Percentiles rank a stretch among this genome's conserved stretches.
phyloP scores from a whole-genome alignment of 106 monocot species.

The Platanthera guangdongensis region DNA sequence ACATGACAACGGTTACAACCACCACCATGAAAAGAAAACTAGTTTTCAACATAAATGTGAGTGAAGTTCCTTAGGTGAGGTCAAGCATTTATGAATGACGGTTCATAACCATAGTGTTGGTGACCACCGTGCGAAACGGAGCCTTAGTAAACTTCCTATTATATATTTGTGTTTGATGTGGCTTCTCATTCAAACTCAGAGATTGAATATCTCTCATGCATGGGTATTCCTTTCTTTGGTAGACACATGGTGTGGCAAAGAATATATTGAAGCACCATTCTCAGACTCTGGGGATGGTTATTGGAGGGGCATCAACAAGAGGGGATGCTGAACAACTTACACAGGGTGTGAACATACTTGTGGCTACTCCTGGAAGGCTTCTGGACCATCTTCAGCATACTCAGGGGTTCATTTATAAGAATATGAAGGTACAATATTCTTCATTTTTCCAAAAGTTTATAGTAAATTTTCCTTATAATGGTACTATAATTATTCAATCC shows the following conservation, averaged over 20 bases:
- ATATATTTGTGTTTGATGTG: neutral
- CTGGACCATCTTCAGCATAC: constrained; percentile 86
- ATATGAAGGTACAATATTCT: constrained; percentile 42
- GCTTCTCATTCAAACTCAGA: neutral
- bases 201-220: neutral
- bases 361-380: constrained; percentile 89
- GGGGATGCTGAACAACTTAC: constrained; percentile 75
- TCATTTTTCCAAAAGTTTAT: neutral
- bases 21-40: too few relatives aligned
- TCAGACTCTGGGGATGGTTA: constrained; percentile 76
- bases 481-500: neutral
- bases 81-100: too few relatives aligned
- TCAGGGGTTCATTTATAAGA: constrained; percentile 75
- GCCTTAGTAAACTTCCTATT: neutral
- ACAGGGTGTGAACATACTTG: constrained; percentile 73
- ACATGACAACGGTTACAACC: too few relatives aligned
- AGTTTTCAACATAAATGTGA: too few relatives aligned
- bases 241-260: constrained; percentile 86
- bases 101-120: too few relatives aligned
- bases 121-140: too few relatives aligned
- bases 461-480: neutral
- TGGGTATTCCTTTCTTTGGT: neutral
- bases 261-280: constrained; percentile 78
- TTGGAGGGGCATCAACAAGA: constrained; percentile 65
- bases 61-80: too few relatives aligned